Evolutionary conservation across 805 yeast species (phyloP), one percentile per base, ranked within the genome.

Genomic region (Candida krabiensis): DNA sequence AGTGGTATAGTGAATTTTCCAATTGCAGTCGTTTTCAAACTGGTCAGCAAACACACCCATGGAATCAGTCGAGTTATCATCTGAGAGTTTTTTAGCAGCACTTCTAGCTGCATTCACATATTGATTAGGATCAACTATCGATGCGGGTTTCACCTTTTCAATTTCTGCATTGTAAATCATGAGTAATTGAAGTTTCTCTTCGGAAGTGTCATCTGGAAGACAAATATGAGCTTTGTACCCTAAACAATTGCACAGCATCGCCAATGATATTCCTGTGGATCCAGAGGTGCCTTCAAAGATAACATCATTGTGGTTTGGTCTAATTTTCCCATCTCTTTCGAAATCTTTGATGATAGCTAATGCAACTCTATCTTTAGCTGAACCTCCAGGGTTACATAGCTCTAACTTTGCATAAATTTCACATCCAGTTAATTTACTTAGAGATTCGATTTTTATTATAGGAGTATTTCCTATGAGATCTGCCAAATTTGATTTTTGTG

Each of bases 251-350:
- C 95, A 86, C n/a, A 93, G 71, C 62, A 89, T 78, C 0, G 97
- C 96, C 51, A 91, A 75, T 1, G 96, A 86, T 9, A 93, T 93
- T 3, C 99, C 99, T 0, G 99, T 91, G 0, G 97, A 89, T 0
- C 99, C 99, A 9, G 93, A 83, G 0, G 99, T 93, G 6, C 99
- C 99, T 65, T 91, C 99, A 60, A 81, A 89, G 1, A 91, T 83
- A 11, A 80, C 69, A 53, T 87, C 93, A 1, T 86, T 88, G 36
- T 70, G 63, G 29, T 76, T 59, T 0, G 86, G 85, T 4, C 66
- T 57, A 27, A 90, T 59, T 5, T 67, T 55, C 0, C 93, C 93
- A 31, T 53, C 34, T 4, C 49, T 38, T 55, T 87, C 96, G 39
- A 84, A 85, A 16, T 77, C 77, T 39, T 77, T 67, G 13, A 91